Percentiles rank a stretch among this genome's conserved stretches.
Conservation (phyloP, 2,329 filamentous ascomycete species). For the Talaromyces marneffei region DNA sequence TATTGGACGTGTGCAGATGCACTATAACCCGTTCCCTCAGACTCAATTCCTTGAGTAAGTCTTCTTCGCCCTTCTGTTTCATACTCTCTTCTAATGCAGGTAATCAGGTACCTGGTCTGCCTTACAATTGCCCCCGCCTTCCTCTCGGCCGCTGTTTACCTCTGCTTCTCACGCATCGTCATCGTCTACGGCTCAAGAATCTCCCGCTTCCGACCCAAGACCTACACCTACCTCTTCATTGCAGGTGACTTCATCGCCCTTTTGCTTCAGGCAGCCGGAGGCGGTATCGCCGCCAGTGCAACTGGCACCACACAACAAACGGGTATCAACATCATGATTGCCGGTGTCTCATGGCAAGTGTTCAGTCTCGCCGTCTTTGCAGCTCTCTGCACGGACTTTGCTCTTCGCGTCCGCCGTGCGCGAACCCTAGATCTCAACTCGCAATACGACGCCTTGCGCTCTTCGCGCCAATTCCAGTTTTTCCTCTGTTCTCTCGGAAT, state of each 20-base stretch:
- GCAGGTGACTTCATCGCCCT: conserved; percentile 58
- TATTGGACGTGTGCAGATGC: conserved; percentile 51
- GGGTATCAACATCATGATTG: conserved; percentile 61
- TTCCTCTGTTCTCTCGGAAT: conserved; percentile 28
- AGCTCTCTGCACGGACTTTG: conserved; percentile 46
- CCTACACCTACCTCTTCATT: conserved; percentile 48
- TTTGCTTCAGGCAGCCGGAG: conserved; percentile 55
- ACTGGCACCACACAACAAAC: conserved; percentile 29
- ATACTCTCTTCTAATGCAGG: conserved; percentile 19
- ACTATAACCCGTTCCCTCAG: conserved; percentile 43
- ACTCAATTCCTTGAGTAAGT: conserved; percentile 41
- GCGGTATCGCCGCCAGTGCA: conserved; percentile 49
- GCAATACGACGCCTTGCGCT: conserved; percentile 12
- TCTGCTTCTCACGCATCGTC: conserved; percentile 48
- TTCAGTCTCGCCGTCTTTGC: conserved; percentile 53
- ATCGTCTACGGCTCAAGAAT: conserved; percentile 29
- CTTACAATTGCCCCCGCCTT: conserved; percentile 62
- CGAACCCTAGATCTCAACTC: conserved; percentile 13
- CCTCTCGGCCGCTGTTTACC: conserved; percentile 58
- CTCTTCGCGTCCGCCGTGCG: conserved; percentile 29
- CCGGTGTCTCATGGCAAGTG: conserved; percentile 58
- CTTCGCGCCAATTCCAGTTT: conserved; percentile 8
- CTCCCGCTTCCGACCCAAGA: conserved; percentile 28
- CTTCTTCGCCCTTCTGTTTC: conserved; percentile 5
- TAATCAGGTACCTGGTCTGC: conserved; percentile 55